phyloP scores from a whole-genome alignment of 345 rosid species.

The Viola odorata region DNA sequence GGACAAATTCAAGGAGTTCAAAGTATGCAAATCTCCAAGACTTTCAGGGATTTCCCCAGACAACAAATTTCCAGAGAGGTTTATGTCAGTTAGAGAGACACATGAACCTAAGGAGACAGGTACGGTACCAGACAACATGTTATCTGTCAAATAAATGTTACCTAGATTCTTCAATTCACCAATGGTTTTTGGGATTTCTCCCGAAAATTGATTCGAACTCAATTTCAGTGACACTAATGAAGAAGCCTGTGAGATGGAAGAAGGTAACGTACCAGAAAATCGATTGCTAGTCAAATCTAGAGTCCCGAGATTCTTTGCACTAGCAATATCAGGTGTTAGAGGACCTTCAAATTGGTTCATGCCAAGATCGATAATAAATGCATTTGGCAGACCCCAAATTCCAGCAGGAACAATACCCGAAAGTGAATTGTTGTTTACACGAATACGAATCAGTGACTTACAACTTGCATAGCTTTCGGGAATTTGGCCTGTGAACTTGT shows the following conservation, averaged over 20 bases:
- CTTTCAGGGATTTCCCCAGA: constrained; percentile 58
- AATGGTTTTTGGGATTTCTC: constrained; percentile 44
- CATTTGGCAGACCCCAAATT: constrained; percentile 72
- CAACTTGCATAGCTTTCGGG: constrained; percentile 58
- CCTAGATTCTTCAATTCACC: constrained; percentile 50
- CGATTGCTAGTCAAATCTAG: constrained; percentile 42
- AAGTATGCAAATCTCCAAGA: constrained; percentile 37
- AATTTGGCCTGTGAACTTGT: constrained; percentile 54
- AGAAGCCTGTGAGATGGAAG: constrained; percentile 44
- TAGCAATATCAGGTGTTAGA: constrained; percentile 42
- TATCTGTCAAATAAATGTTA: constrained; percentile 40
- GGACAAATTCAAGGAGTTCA: constrained; percentile 72
- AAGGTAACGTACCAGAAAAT: constrained; percentile 60
- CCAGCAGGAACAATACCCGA: constrained; percentile 55
- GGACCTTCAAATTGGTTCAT: constrained; percentile 59
- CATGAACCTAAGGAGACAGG: constrained; percentile 61
- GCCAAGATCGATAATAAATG: constrained; percentile 49
- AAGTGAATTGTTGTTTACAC: constrained; percentile 60
- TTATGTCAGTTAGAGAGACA: constrained; percentile 38
- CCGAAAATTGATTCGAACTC: constrained; percentile 48
- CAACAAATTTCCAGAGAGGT: constrained; percentile 54
- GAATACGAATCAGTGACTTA: constrained; percentile 47
- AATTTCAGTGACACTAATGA: constrained; percentile 48
- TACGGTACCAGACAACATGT: constrained; percentile 49
- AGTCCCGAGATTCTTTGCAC: constrained; percentile 53